phyloP scores from a whole-genome alignment of 1,284 basidiomycete genomes.

The Meripilus lineatus region DNA sequence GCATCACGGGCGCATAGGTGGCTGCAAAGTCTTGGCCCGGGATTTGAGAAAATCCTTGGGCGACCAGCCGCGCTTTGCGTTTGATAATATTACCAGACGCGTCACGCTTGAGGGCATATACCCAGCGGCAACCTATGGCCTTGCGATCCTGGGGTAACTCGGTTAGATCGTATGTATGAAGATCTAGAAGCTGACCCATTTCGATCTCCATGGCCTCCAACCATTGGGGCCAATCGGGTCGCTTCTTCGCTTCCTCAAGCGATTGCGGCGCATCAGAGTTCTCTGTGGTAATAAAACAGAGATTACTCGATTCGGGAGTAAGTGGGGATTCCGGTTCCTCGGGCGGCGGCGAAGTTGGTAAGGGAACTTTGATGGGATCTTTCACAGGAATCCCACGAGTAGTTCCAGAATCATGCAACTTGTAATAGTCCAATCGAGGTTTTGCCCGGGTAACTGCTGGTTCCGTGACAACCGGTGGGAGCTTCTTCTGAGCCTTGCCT shows the following conservation, averaged over 20 bases:
- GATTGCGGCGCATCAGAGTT: neutral
- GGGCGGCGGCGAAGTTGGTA: too few species aligned
- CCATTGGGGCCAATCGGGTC: conserved; percentile 1
- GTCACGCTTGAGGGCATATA: conserved; percentile 2
- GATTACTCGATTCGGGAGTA: too few species aligned
- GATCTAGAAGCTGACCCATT: neutral
- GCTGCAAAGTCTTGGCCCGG: conserved; percentile 35
- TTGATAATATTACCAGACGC: conserved; percentile 7
- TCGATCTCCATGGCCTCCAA: neutral
- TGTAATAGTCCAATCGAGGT: too few species aligned
- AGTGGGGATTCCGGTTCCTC: too few species aligned
- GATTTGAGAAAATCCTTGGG: conserved; percentile 32
- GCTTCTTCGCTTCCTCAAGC: neutral
- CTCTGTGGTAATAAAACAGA: neutral
- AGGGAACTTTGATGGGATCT: too few species aligned
- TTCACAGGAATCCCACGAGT: too few species aligned
- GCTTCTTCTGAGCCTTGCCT: neutral
- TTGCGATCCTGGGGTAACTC: neutral
- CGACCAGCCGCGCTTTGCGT: too few species aligned
- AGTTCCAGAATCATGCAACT: too few species aligned
- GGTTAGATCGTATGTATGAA: neutral
- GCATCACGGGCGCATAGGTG: conserved; percentile 29
- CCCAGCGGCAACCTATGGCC: conserved; percentile 4
- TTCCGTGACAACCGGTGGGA: neutral
- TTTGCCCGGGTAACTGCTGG: neutral